These are phyloP conservation scores for Magnolia officinalis DNA, from an alignment of 164 flowering plant genomes.

Conservation along the genomic window DNA sequence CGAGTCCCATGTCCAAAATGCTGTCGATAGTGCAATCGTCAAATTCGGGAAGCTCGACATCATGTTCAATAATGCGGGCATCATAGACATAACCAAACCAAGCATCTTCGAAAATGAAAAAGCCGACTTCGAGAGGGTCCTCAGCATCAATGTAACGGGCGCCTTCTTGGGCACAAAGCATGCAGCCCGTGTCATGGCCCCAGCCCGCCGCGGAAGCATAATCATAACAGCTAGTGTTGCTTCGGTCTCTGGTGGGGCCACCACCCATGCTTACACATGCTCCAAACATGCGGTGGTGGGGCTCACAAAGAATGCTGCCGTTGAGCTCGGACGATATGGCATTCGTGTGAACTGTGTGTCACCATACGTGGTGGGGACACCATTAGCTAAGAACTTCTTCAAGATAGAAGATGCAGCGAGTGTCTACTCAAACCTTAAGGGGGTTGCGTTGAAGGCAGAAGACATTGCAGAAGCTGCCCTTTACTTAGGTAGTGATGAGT, in stretches of 20 bases:
- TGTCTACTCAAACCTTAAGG: background rate
- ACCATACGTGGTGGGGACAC: background rate
- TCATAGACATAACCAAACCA: constrained; percentile 12
- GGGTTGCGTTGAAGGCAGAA: background rate
- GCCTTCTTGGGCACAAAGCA: constrained; percentile 24
- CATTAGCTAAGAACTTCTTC: background rate
- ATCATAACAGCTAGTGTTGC: constrained; percentile 2
- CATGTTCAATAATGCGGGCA: constrained; percentile 55
- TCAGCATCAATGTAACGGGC: constrained; percentile 30
- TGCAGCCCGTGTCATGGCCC: constrained; percentile 14
- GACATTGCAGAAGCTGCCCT: background rate
- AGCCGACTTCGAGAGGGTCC: constrained; percentile 32
- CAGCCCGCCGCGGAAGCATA: constrained; percentile 5
- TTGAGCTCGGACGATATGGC: constrained; percentile 11
- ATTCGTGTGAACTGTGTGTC: constrained; percentile 10
- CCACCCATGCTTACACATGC: background rate
- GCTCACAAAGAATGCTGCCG: constrained; percentile 7
- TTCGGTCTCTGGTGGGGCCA: background rate
- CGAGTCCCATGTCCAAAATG: constrained; percentile 4
- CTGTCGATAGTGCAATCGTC: constrained; percentile 20
- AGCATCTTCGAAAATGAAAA: constrained; percentile 27
- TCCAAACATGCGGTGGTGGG: constrained; percentile 13
- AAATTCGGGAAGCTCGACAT: constrained; percentile 42
- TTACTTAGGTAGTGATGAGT: background rate
- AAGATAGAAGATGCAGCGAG: background rate